Conservation (phyloP, 305 asterid genomes). For the Fraxinus velutina region DNA sequence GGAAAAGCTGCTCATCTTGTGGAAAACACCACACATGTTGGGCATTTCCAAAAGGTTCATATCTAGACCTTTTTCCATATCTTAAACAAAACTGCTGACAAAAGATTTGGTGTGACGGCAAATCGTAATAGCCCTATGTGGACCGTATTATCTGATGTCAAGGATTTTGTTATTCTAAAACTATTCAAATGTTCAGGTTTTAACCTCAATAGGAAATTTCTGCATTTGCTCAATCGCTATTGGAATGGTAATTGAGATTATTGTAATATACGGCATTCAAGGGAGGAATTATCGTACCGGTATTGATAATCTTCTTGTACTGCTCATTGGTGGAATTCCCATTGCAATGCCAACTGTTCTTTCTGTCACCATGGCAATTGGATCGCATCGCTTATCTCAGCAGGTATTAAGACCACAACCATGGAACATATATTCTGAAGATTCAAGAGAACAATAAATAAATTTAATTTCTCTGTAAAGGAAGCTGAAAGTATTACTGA, state of each 20-base stretch:
- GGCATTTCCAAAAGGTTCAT: conserved; percentile 61
- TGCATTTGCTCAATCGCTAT: conserved; percentile 61
- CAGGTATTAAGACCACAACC: conserved; percentile 35
- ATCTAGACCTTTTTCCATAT: background rate
- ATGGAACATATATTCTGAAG: background rate
- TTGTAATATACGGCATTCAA: conserved; percentile 45
- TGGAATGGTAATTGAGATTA: conserved; percentile 51
- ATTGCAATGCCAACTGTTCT: conserved; percentile 72
- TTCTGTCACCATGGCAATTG: conserved; percentile 64
- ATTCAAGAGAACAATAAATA: background rate
- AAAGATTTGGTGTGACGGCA: background rate
- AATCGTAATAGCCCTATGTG: background rate
- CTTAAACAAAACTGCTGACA: conserved; percentile 5
- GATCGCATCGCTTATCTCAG: conserved; percentile 60
- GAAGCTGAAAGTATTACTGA: background rate
- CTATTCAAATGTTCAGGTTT: conserved; percentile 36
- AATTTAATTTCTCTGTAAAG: background rate
- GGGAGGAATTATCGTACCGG: conserved; percentile 35
- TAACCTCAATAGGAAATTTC: conserved; percentile 62
- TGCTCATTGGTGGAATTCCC: conserved; percentile 61
- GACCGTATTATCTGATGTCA: background rate
- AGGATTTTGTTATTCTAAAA: background rate
- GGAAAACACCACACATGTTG: conserved; percentile 53
- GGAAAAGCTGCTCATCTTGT: conserved; percentile 71
- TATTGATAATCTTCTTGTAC: conserved; percentile 54